A percentile compares a stretch with the other conserved stretches of the same genome.
Conservation (phyloP, 305 asterid species). For the Fraxinus greggii region DNA sequence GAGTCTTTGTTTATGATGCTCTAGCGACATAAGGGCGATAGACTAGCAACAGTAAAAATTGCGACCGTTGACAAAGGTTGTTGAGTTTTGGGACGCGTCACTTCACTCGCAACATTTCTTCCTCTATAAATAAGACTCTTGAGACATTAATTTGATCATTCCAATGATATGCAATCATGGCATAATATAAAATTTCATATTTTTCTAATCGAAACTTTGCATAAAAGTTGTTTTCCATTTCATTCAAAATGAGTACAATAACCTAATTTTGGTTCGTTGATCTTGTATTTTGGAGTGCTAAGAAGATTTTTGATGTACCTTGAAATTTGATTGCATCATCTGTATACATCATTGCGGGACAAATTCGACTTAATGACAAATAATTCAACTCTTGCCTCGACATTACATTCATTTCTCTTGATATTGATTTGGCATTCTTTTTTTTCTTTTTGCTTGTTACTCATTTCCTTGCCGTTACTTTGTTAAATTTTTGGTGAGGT, state of each 20-base stretch:
- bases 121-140: neutral
- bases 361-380: neutral
- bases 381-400: too few relatives aligned
- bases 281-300: neutral
- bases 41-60: neutral
- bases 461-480: too few relatives aligned
- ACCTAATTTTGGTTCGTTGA: neutral
- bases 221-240: neutral
- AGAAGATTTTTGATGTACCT: too few relatives aligned
- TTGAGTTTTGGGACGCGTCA: too few relatives aligned
- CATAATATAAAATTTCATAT: neutral
- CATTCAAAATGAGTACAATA: neutral
- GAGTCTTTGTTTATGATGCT: too few relatives aligned
- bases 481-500: too few relatives aligned
- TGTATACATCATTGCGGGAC: neutral
- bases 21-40: too few relatives aligned
- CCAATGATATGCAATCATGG: neutral
- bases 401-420: too few relatives aligned
- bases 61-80: neutral
- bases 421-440: too few relatives aligned
- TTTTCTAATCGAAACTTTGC: neutral
- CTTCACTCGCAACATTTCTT: neutral
- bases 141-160: neutral
- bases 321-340: neutral
- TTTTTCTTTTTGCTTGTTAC: too few relatives aligned